These are phyloP conservation scores for Aspergillus thermomutatus DNA, from an alignment of 2,329 filamentous ascomycete species.

Conservation along the genomic window DNA sequence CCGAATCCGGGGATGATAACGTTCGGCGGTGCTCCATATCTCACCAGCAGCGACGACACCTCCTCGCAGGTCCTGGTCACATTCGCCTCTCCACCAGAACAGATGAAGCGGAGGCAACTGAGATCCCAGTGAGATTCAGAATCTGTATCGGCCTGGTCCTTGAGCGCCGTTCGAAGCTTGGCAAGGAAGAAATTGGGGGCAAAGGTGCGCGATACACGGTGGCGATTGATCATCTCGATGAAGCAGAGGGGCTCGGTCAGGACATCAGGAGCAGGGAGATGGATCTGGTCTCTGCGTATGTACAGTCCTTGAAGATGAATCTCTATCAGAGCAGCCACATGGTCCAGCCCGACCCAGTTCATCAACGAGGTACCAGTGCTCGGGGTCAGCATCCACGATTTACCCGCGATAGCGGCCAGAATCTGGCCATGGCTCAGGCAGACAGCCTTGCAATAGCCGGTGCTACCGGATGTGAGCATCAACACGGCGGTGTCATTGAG, in stretches of 20 bases:
- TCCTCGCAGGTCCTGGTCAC: slow-evolving; percentile 33
- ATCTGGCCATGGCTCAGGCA: slow-evolving; percentile 44
- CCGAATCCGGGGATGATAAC: slow-evolving; percentile 27
- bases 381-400: slow-evolving; percentile 23
- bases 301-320: slow-evolving; percentile 50
- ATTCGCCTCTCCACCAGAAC: slow-evolving; percentile 42
- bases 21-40: slow-evolving; percentile 38
- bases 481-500: slow-evolving; percentile 32
- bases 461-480: slow-evolving; percentile 55
- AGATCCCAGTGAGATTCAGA: slow-evolving; percentile 29
- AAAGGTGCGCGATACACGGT: slow-evolving; percentile 29
- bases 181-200: slow-evolving; percentile 27
- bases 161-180: slow-evolving; percentile 1
- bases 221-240: slow-evolving; percentile 38
- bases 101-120: slow-evolving; percentile 23
- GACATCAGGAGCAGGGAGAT: slow-evolving; percentile 15
- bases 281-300: slow-evolving; percentile 17
- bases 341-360: slow-evolving; percentile 53
- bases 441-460: slow-evolving; percentile 52
- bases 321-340: slow-evolving; percentile 52
- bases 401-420: slow-evolving; percentile 40
- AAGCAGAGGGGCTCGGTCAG: slow-evolving; percentile 38
- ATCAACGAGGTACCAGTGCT: slow-evolving; percentile 40
- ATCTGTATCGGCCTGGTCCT: slow-evolving; percentile 51
- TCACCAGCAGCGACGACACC: slow-evolving; percentile 24